These are phyloP conservation scores for Prinsepia uniflora DNA, from an alignment of 306 rosid genomes.

Conservation along the genomic window DNA sequence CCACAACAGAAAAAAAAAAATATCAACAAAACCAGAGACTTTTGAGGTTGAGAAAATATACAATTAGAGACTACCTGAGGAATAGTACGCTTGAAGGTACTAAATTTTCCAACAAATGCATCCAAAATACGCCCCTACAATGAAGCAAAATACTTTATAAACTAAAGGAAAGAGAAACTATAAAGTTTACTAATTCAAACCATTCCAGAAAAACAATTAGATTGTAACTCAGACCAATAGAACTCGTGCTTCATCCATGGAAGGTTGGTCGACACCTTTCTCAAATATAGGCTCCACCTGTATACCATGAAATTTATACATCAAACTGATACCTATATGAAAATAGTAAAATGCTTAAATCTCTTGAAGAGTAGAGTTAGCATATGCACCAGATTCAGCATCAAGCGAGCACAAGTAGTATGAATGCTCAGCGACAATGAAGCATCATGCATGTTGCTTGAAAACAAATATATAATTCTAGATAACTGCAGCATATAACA, in stretches of 20 bases:
- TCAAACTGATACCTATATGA: slow-evolving; percentile 13
- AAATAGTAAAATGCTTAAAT: slow-evolving; percentile 14
- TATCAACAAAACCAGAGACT: not conserved
- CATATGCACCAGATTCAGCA: slow-evolving; percentile 88
- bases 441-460: slow-evolving; percentile 98
- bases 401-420: slow-evolving; percentile 97
- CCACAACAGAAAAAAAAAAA: not conserved
- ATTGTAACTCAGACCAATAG: slow-evolving; percentile 62
- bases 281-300: slow-evolving; percentile 99
- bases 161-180: slow-evolving; percentile 15
- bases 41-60: not conserved
- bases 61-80: slow-evolving; percentile 67
- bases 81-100: slow-evolving; percentile 90
- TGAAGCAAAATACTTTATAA: slow-evolving; percentile 24
- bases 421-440: slow-evolving; percentile 93
- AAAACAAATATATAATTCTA: slow-evolving; percentile 91
- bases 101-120: slow-evolving; percentile 95
- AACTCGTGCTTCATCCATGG: slow-evolving; percentile 95
- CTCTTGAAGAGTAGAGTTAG: slow-evolving; percentile 21
- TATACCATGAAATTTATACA: slow-evolving; percentile 27
- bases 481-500: slow-evolving; percentile 65
- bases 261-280: slow-evolving; percentile 89
- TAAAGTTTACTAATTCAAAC: slow-evolving; percentile 10
- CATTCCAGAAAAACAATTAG: slow-evolving; percentile 23
- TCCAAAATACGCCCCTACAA: slow-evolving; percentile 92